These are phyloP conservation scores for Mucor circinelloides DNA, from an alignment of 371 early-diverging fungal species.

Conservation along the genomic window DNA sequence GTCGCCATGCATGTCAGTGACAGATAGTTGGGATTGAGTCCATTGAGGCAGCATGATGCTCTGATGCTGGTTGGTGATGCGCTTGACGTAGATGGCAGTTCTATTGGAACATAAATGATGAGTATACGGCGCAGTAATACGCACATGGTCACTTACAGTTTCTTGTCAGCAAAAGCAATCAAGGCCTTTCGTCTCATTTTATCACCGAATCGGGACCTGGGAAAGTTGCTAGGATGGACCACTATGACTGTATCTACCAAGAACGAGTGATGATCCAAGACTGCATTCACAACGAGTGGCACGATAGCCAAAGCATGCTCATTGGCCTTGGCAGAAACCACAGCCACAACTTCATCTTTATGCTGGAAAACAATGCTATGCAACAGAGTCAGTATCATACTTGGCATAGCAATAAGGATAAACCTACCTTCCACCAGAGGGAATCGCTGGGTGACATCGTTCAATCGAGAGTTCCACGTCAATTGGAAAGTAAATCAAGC, in stretches of 20 bases:
- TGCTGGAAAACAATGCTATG: conserved; percentile 56
- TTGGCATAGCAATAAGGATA: neutral
- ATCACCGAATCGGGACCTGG: conserved; percentile 63
- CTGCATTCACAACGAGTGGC: conserved; percentile 65
- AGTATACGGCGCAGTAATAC: neutral
- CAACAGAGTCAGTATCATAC: neutral
- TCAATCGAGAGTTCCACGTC: conserved; percentile 81
- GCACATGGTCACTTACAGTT: conserved; percentile 24
- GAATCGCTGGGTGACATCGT: conserved; percentile 54
- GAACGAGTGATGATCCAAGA: conserved; percentile 76
- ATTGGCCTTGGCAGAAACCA: conserved; percentile 53
- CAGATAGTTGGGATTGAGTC: conserved; percentile 34
- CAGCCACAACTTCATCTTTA: conserved; percentile 53
- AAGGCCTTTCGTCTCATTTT: conserved; percentile 59
- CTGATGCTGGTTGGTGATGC: conserved; percentile 46
- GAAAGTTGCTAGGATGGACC: conserved; percentile 61
- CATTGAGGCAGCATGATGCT: conserved; percentile 37
- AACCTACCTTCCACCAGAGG: conserved; percentile 52
- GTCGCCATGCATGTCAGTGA: conserved; percentile 17
- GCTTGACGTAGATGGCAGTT: conserved; percentile 41
- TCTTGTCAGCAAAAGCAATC: conserved; percentile 32
- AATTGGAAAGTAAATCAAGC: conserved; percentile 69
- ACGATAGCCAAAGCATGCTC: conserved; percentile 55
- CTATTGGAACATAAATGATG: conserved; percentile 6
- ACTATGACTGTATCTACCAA: conserved; percentile 74